These are phyloP conservation scores for Trichosporon sp. DNA, from an alignment of 1,284 basidiomycete species.

Conservation along the genomic window DNA sequence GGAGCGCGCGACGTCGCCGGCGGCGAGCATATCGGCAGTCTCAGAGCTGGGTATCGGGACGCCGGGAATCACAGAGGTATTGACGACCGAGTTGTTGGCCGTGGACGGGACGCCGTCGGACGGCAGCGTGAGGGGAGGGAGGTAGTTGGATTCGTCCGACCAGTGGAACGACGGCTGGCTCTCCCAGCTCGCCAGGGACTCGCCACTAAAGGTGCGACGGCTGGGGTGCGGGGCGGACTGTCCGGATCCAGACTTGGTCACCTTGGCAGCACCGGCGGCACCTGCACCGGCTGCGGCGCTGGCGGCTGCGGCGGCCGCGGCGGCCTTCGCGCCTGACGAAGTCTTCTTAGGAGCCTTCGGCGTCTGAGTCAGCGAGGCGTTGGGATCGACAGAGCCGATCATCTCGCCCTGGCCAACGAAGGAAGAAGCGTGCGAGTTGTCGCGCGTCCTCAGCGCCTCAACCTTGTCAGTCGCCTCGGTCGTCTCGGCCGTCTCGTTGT, in stretches of 20 bases:
- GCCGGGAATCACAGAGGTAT: neutral
- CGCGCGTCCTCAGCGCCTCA: neutral
- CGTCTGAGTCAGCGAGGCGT: neutral
- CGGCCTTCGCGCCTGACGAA: neutral
- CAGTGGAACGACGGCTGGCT: conserved; percentile 43
- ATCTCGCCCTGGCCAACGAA: conserved; percentile 7
- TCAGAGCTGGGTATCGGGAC: neutral
- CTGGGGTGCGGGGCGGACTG: neutral
- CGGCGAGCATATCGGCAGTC: neutral
- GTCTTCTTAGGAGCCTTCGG: neutral
- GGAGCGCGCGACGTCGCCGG: neutral
- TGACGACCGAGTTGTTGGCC: conserved; percentile 2
- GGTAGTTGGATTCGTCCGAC: conserved; percentile 39
- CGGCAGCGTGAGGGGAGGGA: conserved; percentile 7
- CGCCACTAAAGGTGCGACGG: conserved; percentile 2
- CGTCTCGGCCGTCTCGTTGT: conserved; percentile 18
- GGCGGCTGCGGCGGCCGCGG: conserved; percentile 19
- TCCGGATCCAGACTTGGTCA: neutral
- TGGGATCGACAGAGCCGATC: neutral
- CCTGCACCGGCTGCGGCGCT: conserved; percentile 14
- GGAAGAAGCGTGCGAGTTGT: conserved; percentile 2
- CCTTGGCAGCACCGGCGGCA: neutral
- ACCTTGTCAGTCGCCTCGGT: neutral
- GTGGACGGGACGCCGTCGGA: neutral
- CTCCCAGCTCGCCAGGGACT: conserved; percentile 39